Evolutionary conservation across 805 yeast species (phyloP).

Genomic region (Yarrowia sp.): DNA sequence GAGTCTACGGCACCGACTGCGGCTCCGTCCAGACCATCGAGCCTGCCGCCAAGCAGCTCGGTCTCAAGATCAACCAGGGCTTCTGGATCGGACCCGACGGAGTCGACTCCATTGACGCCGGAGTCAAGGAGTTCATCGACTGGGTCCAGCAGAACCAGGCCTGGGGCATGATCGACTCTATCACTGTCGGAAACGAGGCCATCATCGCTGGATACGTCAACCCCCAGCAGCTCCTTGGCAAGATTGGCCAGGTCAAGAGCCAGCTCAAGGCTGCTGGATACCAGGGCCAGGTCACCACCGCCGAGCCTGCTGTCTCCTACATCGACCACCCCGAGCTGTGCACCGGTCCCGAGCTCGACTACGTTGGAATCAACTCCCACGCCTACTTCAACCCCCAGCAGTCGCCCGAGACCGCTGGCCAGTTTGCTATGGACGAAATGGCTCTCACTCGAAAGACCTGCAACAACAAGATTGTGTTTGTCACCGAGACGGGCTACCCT

Average conservation of each 20-base stretch:
- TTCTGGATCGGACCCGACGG: conserved; percentile 77
- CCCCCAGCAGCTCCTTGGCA: conserved; percentile 65
- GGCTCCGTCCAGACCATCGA: conserved; percentile 67
- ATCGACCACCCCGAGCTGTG: conserved; percentile 72
- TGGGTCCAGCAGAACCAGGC: conserved; percentile 58
- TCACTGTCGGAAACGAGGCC: conserved; percentile 92
- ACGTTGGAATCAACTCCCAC: conserved; percentile 85
- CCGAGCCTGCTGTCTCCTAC: conserved; percentile 87
- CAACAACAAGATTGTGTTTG: conserved; percentile 58
- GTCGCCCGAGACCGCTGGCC: conserved; percentile 72
- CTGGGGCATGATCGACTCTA: conserved; percentile 77
- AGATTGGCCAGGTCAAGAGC: conserved; percentile 69
- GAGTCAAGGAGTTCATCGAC: conserved; percentile 61
- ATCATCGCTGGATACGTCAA: conserved; percentile 67
- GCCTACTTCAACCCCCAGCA: conserved; percentile 75
- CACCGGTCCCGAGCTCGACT: conserved; percentile 66
- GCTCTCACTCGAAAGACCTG: conserved; percentile 63
- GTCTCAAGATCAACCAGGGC: conserved; percentile 83
- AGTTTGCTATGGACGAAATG: conserved; percentile 70
- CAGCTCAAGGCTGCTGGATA: conserved; percentile 73
- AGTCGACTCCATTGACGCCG: conserved; percentile 69
- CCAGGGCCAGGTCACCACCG: conserved; percentile 75
- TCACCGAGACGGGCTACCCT: conserved; percentile 93
- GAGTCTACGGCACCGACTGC: conserved; percentile 91
- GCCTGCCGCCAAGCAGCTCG: conserved; percentile 64